A percentile compares a stretch with the other conserved stretches of the same genome.
Evolutionary conservation across 352 stramenopile species (phyloP).

Genomic region (Phytopythium delawarense): DNA sequence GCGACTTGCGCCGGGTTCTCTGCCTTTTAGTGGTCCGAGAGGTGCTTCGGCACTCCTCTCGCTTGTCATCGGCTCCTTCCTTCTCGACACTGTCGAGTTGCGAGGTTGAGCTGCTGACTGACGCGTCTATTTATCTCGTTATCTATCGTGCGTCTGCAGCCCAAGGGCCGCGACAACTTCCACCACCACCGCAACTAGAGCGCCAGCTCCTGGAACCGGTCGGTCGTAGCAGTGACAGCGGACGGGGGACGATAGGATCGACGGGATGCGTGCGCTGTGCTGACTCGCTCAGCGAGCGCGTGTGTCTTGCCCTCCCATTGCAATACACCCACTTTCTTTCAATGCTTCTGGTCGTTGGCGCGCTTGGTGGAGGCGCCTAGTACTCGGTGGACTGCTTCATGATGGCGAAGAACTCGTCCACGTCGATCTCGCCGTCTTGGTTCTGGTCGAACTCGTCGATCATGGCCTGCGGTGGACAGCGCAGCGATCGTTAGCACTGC

Average conservation of each 20-base stretch:
- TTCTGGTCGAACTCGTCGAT: constrained; percentile 95
- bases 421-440: constrained; percentile 89
- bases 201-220: constrained; percentile 9
- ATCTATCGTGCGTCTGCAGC: constrained; percentile 5
- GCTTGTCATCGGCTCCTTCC: constrained; percentile 45
- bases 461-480: constrained; percentile 65
- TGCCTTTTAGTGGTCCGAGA: background rate
- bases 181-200: constrained; percentile 81
- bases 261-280: constrained; percentile 5
- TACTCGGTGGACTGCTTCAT: constrained; percentile 86
- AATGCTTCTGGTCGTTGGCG: background rate
- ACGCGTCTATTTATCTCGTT: background rate
- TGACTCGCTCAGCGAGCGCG: background rate
- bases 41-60: constrained; percentile 1
- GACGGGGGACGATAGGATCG: constrained; percentile 13
- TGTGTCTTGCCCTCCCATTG: constrained; percentile 21
- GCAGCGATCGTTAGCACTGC: background rate
- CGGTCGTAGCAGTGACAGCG: constrained; percentile 14
- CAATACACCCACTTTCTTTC: constrained; percentile 12
- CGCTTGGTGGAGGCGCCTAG: constrained; percentile 9
- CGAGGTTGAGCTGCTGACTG: constrained; percentile 34
- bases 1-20: background rate
- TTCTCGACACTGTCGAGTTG: constrained; percentile 9
- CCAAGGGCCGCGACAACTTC: constrained; percentile 49
- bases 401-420: constrained; percentile 89